Base-by-base conservation (phyloP, 306 rosid species). In the Vigna nakashimae region DNA sequence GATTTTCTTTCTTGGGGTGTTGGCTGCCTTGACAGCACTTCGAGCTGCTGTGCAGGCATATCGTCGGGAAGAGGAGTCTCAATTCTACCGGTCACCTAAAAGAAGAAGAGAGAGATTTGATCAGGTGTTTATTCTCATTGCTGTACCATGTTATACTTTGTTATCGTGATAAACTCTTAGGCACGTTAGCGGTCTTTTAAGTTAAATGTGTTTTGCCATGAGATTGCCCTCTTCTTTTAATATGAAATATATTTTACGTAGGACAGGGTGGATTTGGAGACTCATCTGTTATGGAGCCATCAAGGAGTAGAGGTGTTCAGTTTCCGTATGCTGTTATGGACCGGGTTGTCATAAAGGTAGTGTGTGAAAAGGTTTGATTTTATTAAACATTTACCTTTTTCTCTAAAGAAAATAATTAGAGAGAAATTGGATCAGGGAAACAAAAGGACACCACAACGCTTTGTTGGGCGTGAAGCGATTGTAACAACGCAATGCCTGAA, bases 401-500 rank as follows among this genome's bases (percentile, higher is more conserved):
- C 22, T 62, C 43, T 52, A 17, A 68, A 34, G 65, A 68, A 76
- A 78, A 83, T 79, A 73, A 79, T 68, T 79, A 53, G 76, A 72
- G 71, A 57, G 59, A 69, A 80, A 80, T 73, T 76, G 82, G 69
- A 81, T 42, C 88, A 96, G 99, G 99, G 99, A 64, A 96, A 96
- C 87, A 96, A 96, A 84, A 91, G 99, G 88, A 96, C 99, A 26
- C 99, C 99, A 0, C 94, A 73, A 70, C 98, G 99, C 51, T 96
- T 96, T 80, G 98, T 96, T 58, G 99, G 99, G 53, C 91, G 99
- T 1, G 97, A 96, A 87, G 99, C 99, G 78, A 86, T 96, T 80
- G 99, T 96, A 55, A 96, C 99, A 76, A 92, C 99, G 48, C 99
- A 96, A 81, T 96, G 99, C 91, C 84, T 96, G 64, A 96, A 96